These are phyloP conservation scores for Penicillium sp. DNA, from an alignment of 2,329 filamentous ascomycete species.

Conservation along the genomic window DNA sequence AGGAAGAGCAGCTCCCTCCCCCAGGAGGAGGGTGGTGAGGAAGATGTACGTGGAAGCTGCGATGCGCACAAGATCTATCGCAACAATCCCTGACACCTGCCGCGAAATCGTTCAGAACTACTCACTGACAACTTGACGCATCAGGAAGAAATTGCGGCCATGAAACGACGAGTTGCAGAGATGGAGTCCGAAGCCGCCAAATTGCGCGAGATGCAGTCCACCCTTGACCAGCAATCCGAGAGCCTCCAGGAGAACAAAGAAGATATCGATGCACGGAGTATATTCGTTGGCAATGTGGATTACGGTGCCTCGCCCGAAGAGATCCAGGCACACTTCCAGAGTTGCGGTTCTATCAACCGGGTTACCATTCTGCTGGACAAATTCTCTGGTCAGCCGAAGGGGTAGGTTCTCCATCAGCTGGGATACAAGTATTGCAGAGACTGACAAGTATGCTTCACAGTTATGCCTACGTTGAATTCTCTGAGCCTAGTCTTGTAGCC, in stretches of 20 bases:
- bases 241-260: conserved; percentile 89
- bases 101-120: not conserved
- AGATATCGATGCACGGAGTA: conserved; percentile 89
- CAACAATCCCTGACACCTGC: not conserved
- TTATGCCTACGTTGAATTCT: conserved; percentile 98
- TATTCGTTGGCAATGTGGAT: conserved; percentile 98
- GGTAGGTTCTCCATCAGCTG: conserved; percentile 59
- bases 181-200: conserved; percentile 89
- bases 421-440: not conserved
- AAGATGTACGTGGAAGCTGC: conserved; percentile 39
- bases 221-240: conserved; percentile 78
- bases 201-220: conserved; percentile 81
- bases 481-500: conserved; percentile 86
- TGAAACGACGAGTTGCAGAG: conserved; percentile 82
- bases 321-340: conserved; percentile 97
- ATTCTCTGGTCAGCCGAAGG: conserved; percentile 98
- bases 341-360: conserved; percentile 93
- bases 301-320: conserved; percentile 96
- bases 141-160: conserved; percentile 76
- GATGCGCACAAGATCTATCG: not conserved
- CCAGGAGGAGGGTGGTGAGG: conserved; percentile 44
- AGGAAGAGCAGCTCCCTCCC: conserved; percentile 38
- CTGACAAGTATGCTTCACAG: conserved; percentile 49
- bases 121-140: conserved; percentile 1
- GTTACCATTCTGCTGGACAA: conserved; percentile 98